These are phyloP conservation scores for Kodamaea nitidulidarum DNA, from an alignment of 805 yeast genomes.

Conservation along the genomic window DNA sequence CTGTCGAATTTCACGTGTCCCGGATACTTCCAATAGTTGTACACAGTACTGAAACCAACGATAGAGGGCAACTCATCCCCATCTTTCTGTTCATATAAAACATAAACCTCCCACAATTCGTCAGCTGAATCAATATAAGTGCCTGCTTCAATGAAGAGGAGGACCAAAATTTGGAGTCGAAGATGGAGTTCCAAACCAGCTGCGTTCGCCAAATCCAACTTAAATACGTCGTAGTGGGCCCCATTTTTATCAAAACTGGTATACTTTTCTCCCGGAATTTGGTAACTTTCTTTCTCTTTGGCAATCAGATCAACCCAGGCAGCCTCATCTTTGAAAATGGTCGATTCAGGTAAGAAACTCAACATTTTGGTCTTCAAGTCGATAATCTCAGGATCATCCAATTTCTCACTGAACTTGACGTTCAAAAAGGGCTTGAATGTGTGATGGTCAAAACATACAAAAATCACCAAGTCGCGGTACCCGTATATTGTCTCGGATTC, in stretches of 20 bases:
- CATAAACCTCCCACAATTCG: conserved; percentile 74
- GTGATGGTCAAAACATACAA: conserved; percentile 64
- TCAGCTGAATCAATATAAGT: conserved; percentile 78
- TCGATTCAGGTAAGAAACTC: conserved; percentile 58
- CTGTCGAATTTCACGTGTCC: conserved; percentile 51
- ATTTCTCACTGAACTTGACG: conserved; percentile 50
- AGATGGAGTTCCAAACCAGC: conserved; percentile 52
- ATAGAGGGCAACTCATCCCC: conserved; percentile 37
- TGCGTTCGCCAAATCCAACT: conserved; percentile 38
- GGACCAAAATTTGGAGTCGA: conserved; percentile 72
- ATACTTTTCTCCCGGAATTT: conserved; percentile 38
- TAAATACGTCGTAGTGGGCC: conserved; percentile 49
- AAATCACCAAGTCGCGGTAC: conserved; percentile 62
- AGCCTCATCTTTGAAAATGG: conserved; percentile 58
- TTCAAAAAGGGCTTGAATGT: conserved; percentile 72
- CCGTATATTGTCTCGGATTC: conserved; percentile 89
- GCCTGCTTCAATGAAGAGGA: conserved; percentile 91
- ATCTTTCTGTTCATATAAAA: conserved; percentile 36
- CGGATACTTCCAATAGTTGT: conserved; percentile 75
- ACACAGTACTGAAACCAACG: conserved; percentile 79
- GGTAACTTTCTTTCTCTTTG: conserved; percentile 42
- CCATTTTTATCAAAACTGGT: conserved; percentile 31
- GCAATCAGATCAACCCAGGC: conserved; percentile 60
- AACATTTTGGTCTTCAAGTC: conserved; percentile 55
- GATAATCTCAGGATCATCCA: conserved; percentile 51